Conservation (phyloP, 2,329 filamentous ascomycete species). For the Gnomoniopsis smithogilvyi region DNA sequence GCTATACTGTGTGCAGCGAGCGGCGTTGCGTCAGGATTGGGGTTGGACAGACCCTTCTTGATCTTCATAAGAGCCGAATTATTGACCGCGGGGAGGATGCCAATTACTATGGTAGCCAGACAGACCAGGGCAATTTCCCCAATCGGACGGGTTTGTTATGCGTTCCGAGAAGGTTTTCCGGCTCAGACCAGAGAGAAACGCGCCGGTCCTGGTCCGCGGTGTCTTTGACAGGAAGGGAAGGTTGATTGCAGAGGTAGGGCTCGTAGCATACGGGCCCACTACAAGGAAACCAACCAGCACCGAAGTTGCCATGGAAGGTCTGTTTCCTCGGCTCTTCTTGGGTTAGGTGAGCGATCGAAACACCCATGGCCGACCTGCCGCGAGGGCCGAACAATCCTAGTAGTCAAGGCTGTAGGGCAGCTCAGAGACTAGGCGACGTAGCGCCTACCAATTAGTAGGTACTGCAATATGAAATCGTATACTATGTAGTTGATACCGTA, state of each 20-base stretch:
- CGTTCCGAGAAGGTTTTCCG: conserved; percentile 24
- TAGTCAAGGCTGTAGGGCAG: not conserved
- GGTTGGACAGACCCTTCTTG: conserved; percentile 8
- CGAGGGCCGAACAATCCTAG: conserved; percentile 1
- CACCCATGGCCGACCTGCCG: not conserved
- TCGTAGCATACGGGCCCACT: conserved; percentile 27
- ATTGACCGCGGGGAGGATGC: conserved; percentile 31
- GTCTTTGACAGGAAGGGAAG: conserved; percentile 23
- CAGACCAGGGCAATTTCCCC: conserved; percentile 41
- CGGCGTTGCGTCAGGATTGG: not conserved
- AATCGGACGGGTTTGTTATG: conserved; percentile 40
- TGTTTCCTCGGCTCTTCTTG: conserved; percentile 10
- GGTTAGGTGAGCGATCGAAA: conserved; percentile 18
- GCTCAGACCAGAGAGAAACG: conserved; percentile 8
- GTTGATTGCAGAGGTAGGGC: conserved; percentile 4
- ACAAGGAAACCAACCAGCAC: conserved; percentile 35
- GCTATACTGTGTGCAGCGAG: no score
- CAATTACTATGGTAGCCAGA: conserved; percentile 11
- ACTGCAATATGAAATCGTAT: not conserved
- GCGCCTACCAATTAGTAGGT: conserved; percentile 4
- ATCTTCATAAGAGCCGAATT: conserved; percentile 36
- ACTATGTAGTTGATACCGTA: not conserved
- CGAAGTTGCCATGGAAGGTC: conserved; percentile 33
- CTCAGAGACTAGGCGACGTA: conserved; percentile 7
- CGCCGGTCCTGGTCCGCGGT: conserved; percentile 26